These are phyloP conservation scores for Trichoderma harzianum DNA, from an alignment of 2,329 filamentous ascomycete genomes.

Conservation along the genomic window DNA sequence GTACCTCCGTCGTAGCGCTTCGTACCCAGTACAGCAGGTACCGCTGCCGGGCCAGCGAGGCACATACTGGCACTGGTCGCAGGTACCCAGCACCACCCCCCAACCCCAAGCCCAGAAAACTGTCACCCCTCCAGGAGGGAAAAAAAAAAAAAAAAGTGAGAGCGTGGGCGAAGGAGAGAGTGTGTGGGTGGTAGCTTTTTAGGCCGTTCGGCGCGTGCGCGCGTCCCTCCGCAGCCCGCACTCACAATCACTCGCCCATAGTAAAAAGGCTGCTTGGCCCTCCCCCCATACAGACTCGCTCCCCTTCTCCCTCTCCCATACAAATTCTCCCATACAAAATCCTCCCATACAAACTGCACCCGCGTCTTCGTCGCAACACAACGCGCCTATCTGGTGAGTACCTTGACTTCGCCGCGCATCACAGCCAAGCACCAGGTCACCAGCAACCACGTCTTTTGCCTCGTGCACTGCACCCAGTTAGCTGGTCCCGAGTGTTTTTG, in stretches of 20 bases:
- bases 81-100: constrained; percentile 13
- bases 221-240: constrained; percentile 31
- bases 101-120: background rate
- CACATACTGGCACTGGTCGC: too few species aligned
- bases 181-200: constrained; percentile 19
- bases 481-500: constrained; percentile 18
- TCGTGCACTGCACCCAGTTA: constrained; percentile 9
- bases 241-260: constrained; percentile 63
- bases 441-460: constrained; percentile 18
- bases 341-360: constrained; percentile 48
- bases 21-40: constrained; percentile 9
- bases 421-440: constrained; percentile 39
- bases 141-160: background rate
- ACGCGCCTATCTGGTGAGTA: constrained; percentile 51
- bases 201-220: constrained; percentile 21
- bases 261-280: constrained; percentile 60
- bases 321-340: constrained; percentile 55
- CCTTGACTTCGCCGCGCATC: constrained; percentile 39
- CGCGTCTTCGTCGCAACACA: constrained; percentile 44
- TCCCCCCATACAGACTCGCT: constrained; percentile 53
- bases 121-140: constrained; percentile 12
- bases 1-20: background rate
- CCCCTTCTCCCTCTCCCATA: constrained; percentile 59
- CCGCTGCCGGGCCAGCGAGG: too few species aligned
- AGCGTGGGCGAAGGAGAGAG: constrained; percentile 10